phyloP scores from a whole-genome alignment of 2,329 filamentous ascomycete species.

The Aspergillus thermomutatus region DNA sequence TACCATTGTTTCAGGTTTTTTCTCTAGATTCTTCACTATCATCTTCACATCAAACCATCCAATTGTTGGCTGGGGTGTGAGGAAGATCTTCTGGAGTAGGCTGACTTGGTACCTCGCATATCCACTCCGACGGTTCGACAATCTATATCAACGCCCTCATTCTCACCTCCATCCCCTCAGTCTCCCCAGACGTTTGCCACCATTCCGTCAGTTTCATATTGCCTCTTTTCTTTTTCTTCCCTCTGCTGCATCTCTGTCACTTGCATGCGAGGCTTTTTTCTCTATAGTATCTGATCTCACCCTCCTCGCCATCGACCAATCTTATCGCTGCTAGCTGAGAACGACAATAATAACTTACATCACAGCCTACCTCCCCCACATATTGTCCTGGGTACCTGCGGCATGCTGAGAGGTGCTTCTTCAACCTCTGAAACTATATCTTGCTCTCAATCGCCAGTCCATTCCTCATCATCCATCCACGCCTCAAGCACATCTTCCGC shows the following conservation, averaged over 20 bases:
- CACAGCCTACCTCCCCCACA: constrained; percentile 21
- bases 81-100: background rate
- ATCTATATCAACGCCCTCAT: constrained; percentile 3
- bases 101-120: background rate
- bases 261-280: constrained; percentile 11
- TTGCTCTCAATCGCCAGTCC: constrained; percentile 18
- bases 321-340: constrained; percentile 2
- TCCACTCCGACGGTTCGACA: background rate
- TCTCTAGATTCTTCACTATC: background rate
- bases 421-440: constrained; percentile 20
- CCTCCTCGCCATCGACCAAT: constrained; percentile 10
- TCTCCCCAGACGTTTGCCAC: background rate
- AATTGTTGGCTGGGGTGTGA: background rate
- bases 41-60: background rate
- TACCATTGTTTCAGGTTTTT: constrained; percentile 1
- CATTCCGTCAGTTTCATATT: constrained; percentile 12
- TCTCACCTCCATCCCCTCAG: background rate
- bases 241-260: constrained; percentile 8
- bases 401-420: constrained; percentile 22
- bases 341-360: constrained; percentile 2
- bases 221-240: constrained; percentile 4
- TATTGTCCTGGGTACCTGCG: constrained; percentile 14
- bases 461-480: constrained; percentile 20
- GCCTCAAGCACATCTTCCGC: constrained; percentile 16
- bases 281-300: constrained; percentile 13